Base-by-base conservation (phyloP, 2,329 filamentous ascomycete genomes). In the Aspergillus latus region DNA sequence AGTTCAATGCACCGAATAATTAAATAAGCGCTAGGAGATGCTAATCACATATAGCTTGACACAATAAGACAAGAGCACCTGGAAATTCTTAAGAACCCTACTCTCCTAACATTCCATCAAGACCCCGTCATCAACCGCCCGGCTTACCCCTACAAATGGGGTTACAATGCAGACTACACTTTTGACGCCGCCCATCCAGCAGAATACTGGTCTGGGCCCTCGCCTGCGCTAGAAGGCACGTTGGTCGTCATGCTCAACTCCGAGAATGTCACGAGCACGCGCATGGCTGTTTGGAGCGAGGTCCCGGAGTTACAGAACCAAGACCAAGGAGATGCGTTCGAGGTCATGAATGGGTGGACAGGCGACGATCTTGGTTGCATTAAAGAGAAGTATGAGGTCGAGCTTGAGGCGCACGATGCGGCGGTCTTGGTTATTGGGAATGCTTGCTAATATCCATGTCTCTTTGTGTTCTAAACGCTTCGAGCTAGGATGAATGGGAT, bases 41-140 rank as follows among this genome's bases (percentile, higher is more conserved):
- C 37, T n/a, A 10, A 45, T 45, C 10, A 13, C 7, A 2, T 34
- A 21, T 51, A 73, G 62, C 68, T 81, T 4, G 64, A 73, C 26
- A 57, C 63, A 0, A 71, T 81, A 7, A 64, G 64, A 1, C 58
- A 66, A 8, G 64, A 69, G 1, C 72, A 75, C 42, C 62, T 80
- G 5, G 62, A 67, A 0, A 74, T 82, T 9, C 64, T 82, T 1
- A 70, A 71, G 13, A 82, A 82, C 56, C 53, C 62, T 28, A 62
- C 68, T n/a, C 63, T 76, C 0, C 58, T 76, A 4, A 59, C 65
- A 6, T 75, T 82, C 66, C 78, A 80, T 62, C 80, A 83, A 62
- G 80, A 82, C 54, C 65, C 71, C 0, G 60, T 71, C 2, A 61
- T 73, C 15, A 79, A 78, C 1, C 66, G 62, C 2, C 71, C 79